Evolutionary conservation across 176 grass and related monocot genomes (phyloP), one percentile per base, ranked within the genome.

Genomic region (Bothriochloa decipiens): DNA sequence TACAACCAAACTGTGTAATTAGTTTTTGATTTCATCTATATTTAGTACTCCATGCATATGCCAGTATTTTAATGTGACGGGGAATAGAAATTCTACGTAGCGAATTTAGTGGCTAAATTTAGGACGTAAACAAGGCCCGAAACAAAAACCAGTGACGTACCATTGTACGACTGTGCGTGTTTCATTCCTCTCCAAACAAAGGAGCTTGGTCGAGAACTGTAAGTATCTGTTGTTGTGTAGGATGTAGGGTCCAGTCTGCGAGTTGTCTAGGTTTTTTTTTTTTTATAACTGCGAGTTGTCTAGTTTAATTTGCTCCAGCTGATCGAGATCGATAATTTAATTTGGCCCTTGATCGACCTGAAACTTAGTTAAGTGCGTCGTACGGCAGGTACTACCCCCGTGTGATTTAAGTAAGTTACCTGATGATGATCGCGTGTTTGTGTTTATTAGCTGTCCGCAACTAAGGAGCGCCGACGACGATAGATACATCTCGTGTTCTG

Each of bases 391-490:
- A 18, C 53, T 13, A 26, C n/a, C 18, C 14, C 50, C 15, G 49
- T 52, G 49, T 20, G 50, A 53, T 7, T 53, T 7, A 55, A 1
- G 1, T 52, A 27, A 47, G 65, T 78, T 73, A 46, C 17, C 17
- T 53, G 50, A 55, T 55, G 50, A 25, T n/a, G 17, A 37, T 49
- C 29, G 5, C 52, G 42, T 39, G 55, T 46, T 12, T 69, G 79
- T 40, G 79, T 55, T 70, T 55, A 81, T 58, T 86, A 73, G 88
- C 83, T 89, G 88, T 82, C 77, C 32, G 2, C 78, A 55, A 85
- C 71, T 47, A 23, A 25, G 26, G 1, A 11, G 33, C 1, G 42
- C 0, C 55, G 33, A 33, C 53, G 64, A 42, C 52, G n/a, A 64
- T 74, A 11, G 26, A 15, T 62, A 28, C 15, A 9, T 64, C 18